Evolutionary conservation across 2,329 filamentous ascomycete genomes (phyloP).

Genomic region (Stachybotrys elegans): DNA sequence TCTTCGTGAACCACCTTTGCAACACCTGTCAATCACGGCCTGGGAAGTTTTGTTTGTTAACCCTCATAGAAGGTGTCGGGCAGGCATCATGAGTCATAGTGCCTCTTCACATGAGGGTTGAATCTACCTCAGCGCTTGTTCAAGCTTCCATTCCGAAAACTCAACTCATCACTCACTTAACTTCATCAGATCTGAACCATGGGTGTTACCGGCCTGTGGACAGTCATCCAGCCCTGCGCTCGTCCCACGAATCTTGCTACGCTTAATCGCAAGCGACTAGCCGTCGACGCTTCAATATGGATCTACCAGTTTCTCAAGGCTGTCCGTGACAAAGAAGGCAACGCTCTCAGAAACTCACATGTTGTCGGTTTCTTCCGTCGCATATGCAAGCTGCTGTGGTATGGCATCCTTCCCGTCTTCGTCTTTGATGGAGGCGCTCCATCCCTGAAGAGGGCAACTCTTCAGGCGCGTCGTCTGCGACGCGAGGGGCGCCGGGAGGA

Average conservation of each 20-base stretch:
- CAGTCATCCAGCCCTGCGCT: slow-evolving; percentile 89
- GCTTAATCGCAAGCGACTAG: slow-evolving; percentile 91
- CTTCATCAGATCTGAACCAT: too few relatives aligned
- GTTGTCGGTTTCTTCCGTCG: slow-evolving; percentile 96
- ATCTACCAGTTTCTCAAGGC: slow-evolving; percentile 99
- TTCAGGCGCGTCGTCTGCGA: slow-evolving; percentile 69
- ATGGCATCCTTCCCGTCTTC: slow-evolving; percentile 93
- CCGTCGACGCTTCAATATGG: slow-evolving; percentile 98
- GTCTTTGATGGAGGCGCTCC: slow-evolving; percentile 97
- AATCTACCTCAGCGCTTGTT: too few relatives aligned
- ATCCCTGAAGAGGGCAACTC: slow-evolving; percentile 83
- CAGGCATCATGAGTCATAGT: too few relatives aligned
- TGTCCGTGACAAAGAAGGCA: slow-evolving; percentile 96
- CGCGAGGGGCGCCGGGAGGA: slow-evolving; percentile 89
- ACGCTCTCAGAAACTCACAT: slow-evolving; percentile 91
- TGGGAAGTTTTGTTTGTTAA: too few relatives aligned
- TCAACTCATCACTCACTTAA: too few relatives aligned
- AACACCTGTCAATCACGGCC: too few relatives aligned
- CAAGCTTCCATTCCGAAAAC: too few relatives aligned
- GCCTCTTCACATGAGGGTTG: too few relatives aligned
- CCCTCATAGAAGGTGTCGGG: too few relatives aligned
- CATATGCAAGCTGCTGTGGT: slow-evolving; percentile 96
- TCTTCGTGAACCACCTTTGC: too few relatives aligned
- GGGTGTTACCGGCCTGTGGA: slow-evolving; percentile 98
- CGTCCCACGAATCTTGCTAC: slow-evolving; percentile 95